Evolutionary conservation across 2,329 filamentous ascomycete genomes (phyloP).

Genomic region (Cladosporium sp.): DNA sequence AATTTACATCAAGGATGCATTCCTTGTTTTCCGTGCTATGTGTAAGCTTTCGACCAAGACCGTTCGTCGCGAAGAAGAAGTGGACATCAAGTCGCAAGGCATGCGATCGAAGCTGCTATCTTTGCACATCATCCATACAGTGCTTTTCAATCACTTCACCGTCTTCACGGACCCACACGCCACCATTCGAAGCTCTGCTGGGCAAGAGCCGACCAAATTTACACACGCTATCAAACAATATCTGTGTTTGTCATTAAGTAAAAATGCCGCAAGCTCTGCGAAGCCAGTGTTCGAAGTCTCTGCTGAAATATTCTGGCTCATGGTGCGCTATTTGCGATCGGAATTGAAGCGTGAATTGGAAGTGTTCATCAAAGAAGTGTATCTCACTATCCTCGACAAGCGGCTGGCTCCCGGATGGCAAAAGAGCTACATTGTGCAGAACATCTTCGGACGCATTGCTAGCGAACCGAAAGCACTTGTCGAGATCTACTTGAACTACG

Average conservation of each 20-base stretch:
- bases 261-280: constrained; percentile 91
- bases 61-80: constrained; percentile 82
- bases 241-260: constrained; percentile 86
- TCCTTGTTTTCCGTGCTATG: constrained; percentile 93
- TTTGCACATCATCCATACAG: constrained; percentile 88
- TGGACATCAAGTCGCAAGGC: constrained; percentile 86
- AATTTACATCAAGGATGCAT: constrained; percentile 94
- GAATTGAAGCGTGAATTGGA: constrained; percentile 98
- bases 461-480: constrained; percentile 84
- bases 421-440: constrained; percentile 80
- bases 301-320: constrained; percentile 96
- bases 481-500: constrained; percentile 96
- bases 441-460: constrained; percentile 76
- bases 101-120: constrained; percentile 98
- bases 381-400: constrained; percentile 84
- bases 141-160: constrained; percentile 87
- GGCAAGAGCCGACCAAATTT: constrained; percentile 81
- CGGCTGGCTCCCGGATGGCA: constrained; percentile 82
- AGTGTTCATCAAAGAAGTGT: constrained; percentile 96
- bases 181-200: constrained; percentile 87
- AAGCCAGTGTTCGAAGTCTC: constrained; percentile 91
- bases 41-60: constrained; percentile 96
- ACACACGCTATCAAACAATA: constrained; percentile 96
- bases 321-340: constrained; percentile 88
- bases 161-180: constrained; percentile 90